These are phyloP conservation scores for Coemansia sp. DNA, from an alignment of 192 early-diverging fungal species.

Conservation along the genomic window DNA sequence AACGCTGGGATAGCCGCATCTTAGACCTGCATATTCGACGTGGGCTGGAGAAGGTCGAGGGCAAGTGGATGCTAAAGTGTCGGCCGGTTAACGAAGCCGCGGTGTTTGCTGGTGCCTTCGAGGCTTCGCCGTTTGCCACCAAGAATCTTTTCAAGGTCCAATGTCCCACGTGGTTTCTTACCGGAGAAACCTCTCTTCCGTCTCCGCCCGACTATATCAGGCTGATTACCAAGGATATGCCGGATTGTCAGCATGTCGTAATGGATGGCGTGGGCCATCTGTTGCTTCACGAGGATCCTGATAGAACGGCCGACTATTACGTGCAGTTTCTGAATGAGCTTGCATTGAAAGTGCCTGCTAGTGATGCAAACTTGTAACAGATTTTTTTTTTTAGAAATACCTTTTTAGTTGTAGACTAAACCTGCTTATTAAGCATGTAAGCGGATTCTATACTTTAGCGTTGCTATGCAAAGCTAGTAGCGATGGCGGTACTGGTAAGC, in stretches of 20 bases:
- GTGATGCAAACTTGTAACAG: slow-evolving; percentile 8
- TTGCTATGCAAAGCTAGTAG: too few relatives aligned
- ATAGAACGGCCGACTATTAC: slow-evolving; percentile 17
- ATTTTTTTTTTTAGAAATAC: neutral
- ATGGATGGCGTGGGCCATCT: slow-evolving; percentile 33
- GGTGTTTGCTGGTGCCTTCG: slow-evolving; percentile 17
- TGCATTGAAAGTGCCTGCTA: slow-evolving; percentile 2
- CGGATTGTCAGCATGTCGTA: slow-evolving; percentile 19
- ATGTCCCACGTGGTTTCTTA: slow-evolving; percentile 36
- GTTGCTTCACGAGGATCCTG: slow-evolving; percentile 28
- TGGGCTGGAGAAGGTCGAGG: slow-evolving; percentile 15
- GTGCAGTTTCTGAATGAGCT: slow-evolving; percentile 16
- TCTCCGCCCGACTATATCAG: slow-evolving; percentile 15
- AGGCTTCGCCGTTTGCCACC: slow-evolving; percentile 15
- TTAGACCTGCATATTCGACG: slow-evolving; percentile 30
- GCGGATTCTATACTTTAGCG: too few relatives aligned
- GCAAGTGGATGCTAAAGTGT: slow-evolving; percentile 35
- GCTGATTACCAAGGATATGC: slow-evolving; percentile 13
- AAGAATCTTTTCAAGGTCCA: slow-evolving; percentile 17
- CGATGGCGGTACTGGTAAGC: too few relatives aligned
- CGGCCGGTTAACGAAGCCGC: slow-evolving; percentile 33
- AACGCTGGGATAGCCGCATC: slow-evolving; percentile 29
- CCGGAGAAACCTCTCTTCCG: slow-evolving; percentile 23
- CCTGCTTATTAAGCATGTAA: too few relatives aligned
- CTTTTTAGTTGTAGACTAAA: too few relatives aligned